Evolutionary conservation across 345 rosid genomes (phyloP).

Genomic region (Populus alba): DNA sequence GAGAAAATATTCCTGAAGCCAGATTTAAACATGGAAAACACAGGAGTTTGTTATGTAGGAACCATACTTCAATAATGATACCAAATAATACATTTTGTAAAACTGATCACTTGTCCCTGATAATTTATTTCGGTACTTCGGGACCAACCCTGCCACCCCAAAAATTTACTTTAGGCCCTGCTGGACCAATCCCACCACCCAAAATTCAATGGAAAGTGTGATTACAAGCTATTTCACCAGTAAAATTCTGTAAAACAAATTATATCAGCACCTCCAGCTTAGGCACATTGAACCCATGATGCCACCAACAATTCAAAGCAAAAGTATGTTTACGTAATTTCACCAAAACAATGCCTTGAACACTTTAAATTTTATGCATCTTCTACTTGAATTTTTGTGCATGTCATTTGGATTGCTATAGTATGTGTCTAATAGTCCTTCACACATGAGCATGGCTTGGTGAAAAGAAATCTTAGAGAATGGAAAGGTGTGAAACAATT

Average conservation of each 20-base stretch:
- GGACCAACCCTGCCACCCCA: neutral
- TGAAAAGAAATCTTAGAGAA: neutral
- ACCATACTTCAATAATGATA: neutral
- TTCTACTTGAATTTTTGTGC: neutral
- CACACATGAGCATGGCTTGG: neutral
- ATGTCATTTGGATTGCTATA: neutral
- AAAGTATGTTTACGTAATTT: neutral
- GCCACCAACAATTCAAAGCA: neutral
- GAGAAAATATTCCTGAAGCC: constrained; percentile 24
- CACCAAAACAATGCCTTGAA: neutral
- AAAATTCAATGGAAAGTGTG: neutral
- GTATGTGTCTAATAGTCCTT: neutral
- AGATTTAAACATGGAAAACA: neutral
- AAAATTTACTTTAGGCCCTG: no score
- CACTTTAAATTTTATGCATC: neutral
- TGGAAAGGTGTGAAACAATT: neutral
- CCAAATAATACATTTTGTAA: neutral
- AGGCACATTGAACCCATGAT: no score
- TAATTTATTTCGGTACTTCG: neutral
- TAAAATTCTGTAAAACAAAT: no score
- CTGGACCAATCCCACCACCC: neutral
- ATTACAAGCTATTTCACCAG: no score
- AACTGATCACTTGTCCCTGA: neutral
- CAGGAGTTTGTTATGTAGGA: neutral
- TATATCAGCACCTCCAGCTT: no score